Evolutionary conservation across 1,139 yeast species (phyloP), one percentile per base, ranked within the genome.

Genomic region (Geotrichum reessii): DNA sequence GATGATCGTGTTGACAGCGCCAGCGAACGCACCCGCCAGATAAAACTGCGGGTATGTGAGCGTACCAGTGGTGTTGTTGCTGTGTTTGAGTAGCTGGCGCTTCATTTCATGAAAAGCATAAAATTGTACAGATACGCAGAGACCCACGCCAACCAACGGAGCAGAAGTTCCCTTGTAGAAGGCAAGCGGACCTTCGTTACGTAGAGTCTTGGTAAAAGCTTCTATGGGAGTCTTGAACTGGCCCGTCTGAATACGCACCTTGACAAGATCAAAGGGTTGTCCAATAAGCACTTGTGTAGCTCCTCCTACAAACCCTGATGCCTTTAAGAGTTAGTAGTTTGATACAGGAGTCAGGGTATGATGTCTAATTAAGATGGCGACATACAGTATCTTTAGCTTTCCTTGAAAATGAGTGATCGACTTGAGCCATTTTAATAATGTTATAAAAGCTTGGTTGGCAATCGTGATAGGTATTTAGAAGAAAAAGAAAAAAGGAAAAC

Each of bases 11-110:
- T 89, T 91, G 53, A 95, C 92, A 62, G 88, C 76, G 47, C 98
- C 98, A 44, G 96, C 96, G 24, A 86, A 89, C 1, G 86, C 85
- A 67, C 98, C 97, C 69, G 95, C 83, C 24, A 78, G 68, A 74
- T 89, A 90, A 66, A 83, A 89, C 70, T 91, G 95, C 1, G 82
- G 80, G 50, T 81, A 74, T 50, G 80, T 80, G 60, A 85, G 71
- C 51, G 75, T 75, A 25, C 64, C 63, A 54, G 71, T 73, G 3
- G 65, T 59, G 2, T 44, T 53, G 2, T 64, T 63, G 21, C 62
- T 65, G 54, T 56, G 58, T 4, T 64, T 58, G 25, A 63, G 67
- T 9, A 86, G 66, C 67, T 82, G 87, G 62, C 95, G 75, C 67
- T 83, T 84, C 33, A 90, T 81, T 67, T 86, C 95, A 67, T 85